phyloP scores from a whole-genome alignment of 2,329 filamentous ascomycete genomes.

The Cytospora chrysosperma region DNA sequence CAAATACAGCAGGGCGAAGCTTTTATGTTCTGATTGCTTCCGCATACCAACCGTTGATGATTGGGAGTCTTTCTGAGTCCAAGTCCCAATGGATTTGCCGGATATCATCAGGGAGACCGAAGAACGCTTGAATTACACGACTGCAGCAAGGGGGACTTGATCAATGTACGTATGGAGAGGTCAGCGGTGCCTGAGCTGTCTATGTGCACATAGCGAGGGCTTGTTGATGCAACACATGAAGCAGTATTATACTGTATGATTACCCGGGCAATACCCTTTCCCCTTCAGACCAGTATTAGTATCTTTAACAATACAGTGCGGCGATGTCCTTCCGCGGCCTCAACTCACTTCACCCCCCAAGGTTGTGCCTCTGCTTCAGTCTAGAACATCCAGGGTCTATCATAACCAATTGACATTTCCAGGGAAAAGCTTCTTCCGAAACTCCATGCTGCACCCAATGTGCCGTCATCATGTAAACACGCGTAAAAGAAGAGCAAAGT shows the following conservation, averaged over 20 bases:
- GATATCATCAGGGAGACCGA: too few species aligned
- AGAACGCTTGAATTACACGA: too few species aligned
- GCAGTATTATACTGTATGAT: background rate
- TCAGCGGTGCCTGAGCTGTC: too few species aligned
- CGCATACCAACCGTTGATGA: too few species aligned
- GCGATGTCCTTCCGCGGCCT: background rate
- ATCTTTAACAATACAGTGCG: background rate
- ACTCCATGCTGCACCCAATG: conserved; percentile 12
- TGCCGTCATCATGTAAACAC: background rate
- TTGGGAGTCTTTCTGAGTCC: too few species aligned
- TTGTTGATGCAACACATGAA: background rate
- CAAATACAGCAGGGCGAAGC: too few species aligned
- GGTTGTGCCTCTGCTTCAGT: background rate
- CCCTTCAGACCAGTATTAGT: background rate
- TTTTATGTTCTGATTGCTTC: too few species aligned
- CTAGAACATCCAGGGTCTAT: conserved; percentile 11
- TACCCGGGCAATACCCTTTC: background rate
- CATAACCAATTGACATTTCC: background rate
- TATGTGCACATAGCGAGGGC: background rate
- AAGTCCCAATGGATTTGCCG: too few species aligned
- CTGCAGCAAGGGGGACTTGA: too few species aligned
- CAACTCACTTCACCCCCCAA: background rate
- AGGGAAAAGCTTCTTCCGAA: background rate
- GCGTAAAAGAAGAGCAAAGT: background rate
- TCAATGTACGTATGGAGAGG: too few species aligned